Evolutionary conservation across 116 monocot species (phyloP).

Genomic region (Zostera marina): DNA sequence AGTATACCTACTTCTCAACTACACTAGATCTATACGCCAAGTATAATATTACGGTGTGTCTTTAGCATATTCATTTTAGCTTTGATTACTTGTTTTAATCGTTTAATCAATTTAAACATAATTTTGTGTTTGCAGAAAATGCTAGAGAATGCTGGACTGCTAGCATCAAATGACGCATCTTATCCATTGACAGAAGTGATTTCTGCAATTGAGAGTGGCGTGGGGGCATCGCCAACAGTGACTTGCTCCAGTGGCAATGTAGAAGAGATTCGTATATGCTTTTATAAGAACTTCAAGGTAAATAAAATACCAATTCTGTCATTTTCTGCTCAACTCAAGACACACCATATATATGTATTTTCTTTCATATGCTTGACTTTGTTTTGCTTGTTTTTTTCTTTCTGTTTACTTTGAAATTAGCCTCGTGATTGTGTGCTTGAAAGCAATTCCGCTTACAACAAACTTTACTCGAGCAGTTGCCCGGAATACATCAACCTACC

Average conservation of each 20-base stretch:
- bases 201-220: slow-evolving; percentile 29
- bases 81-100: background rate
- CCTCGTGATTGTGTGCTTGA: slow-evolving; percentile 36
- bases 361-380: background rate
- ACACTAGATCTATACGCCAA: slow-evolving; percentile 66
- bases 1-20: slow-evolving; percentile 64
- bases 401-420: slow-evolving; percentile 13
- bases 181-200: slow-evolving; percentile 44
- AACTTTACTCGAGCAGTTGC: slow-evolving; percentile 21
- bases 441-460: background rate
- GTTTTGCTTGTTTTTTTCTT: slow-evolving; percentile 4
- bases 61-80: background rate
- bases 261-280: slow-evolving; percentile 71
- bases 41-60: slow-evolving; percentile 83
- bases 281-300: slow-evolving; percentile 76
- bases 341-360: background rate
- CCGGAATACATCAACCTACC: slow-evolving; percentile 40
- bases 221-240: slow-evolving; percentile 52
- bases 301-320: background rate
- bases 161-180: slow-evolving; percentile 35
- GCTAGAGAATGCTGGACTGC: slow-evolving; percentile 48
- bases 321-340: background rate
- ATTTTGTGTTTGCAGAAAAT: slow-evolving; percentile 31
- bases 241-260: slow-evolving; percentile 47
- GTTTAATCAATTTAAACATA: no score